Evolutionary conservation across 2,329 filamentous ascomycete species (phyloP).

Genomic region (Penicillium sp.): DNA sequence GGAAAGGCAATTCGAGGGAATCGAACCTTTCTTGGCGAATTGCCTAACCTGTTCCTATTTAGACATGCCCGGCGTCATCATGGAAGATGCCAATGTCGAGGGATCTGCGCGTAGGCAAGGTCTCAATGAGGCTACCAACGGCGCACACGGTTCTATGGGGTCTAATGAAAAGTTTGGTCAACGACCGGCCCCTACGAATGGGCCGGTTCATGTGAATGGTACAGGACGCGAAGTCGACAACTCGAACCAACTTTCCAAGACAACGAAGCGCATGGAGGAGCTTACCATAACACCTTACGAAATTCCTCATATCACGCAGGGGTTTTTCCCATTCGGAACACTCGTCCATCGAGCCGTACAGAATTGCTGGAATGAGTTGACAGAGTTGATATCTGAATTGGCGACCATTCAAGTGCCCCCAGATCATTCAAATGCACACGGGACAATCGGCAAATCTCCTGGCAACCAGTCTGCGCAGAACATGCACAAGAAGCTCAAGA

Average conservation of each 20-base stretch:
- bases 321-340: conserved; percentile 74
- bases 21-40: conserved; percentile 16
- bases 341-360: conserved; percentile 80
- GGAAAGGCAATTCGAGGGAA: conserved; percentile 29
- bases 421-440: conserved; percentile 23
- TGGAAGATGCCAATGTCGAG: conserved; percentile 42
- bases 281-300: conserved; percentile 48
- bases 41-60: background rate
- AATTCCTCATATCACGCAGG: conserved; percentile 70
- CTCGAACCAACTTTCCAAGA: conserved; percentile 18
- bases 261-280: conserved; percentile 11
- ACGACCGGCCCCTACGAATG: conserved; percentile 28
- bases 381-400: conserved; percentile 70
- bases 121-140: conserved; percentile 33
- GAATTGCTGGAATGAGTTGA: conserved; percentile 77
- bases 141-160: conserved; percentile 21
- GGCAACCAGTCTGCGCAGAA: conserved; percentile 59
- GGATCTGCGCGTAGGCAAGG: conserved; percentile 31
- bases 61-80: conserved; percentile 50
- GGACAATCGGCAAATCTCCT: conserved; percentile 34
- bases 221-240: conserved; percentile 19
- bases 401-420: conserved; percentile 67
- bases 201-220: conserved; percentile 35
- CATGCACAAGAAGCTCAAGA: conserved; percentile 71
- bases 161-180: conserved; percentile 22